Base-by-base conservation (phyloP, 2,329 filamentous ascomycete species). In the Chaetomiaceae sp. region DNA sequence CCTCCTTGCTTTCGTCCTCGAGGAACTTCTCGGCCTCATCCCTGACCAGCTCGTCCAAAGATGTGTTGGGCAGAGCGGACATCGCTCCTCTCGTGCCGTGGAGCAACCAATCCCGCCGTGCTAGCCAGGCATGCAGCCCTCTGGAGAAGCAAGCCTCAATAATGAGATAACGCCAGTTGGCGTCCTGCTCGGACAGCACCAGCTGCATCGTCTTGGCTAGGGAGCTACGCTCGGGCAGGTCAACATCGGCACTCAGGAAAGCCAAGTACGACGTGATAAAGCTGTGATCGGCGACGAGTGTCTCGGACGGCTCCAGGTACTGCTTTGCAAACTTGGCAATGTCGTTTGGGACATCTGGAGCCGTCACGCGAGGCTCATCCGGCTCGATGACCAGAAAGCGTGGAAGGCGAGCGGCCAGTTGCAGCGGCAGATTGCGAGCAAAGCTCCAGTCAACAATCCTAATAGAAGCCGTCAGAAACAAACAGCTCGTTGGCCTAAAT, bases 91-190 rank as follows among this genome's bases (percentile, higher is more conserved):
- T 35, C 12, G 40, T 29, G 6, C 33, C 40, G 14, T 14, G 22
- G 4, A 42, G 12, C n/a, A 42, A 15, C 40, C 40, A 42, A 12
- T 6, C 14, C 9, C 40, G 19, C 6, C 36, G 17, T 0, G 30
- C 29, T 3, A 42, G 40, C 33, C 40, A 36, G 8, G 30, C 19
- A 12, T 35, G 32, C 8, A 42, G 19, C 7, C 39, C 30, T 20
- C 17, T 27, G 29, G n/a, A 26, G 19, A 42, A 42, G 30, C 39
- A 42, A 3, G 39, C 39, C 12, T 42, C 30, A 12, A 42, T 35
- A 20, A 42, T 18, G 7, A 42, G 39, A 12, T 42, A 42, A 4
- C n/a, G 20, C 32, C 40, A 42, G 32, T 20, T 35, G n/a, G 12
- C 30, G 24, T 42, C 30, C 3, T 14, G n/a, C 4, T 42, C 30